Conservation (phyloP, 208 protist species). For the Phytomonas sp. region DNA sequence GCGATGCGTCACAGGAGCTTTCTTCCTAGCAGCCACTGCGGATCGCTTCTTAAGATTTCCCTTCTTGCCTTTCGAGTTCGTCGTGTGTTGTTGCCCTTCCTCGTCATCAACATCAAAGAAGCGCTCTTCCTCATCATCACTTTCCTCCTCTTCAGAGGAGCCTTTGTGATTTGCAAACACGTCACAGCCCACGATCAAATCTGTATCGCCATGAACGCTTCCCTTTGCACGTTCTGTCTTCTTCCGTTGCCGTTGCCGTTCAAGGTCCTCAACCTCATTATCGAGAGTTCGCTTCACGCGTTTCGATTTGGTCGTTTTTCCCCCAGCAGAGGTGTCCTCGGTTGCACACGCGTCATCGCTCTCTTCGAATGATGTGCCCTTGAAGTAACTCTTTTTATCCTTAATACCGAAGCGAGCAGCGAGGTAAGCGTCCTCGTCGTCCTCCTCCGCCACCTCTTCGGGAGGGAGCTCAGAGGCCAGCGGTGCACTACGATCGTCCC, state of each 20-base stretch:
- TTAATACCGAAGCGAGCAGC: slow-evolving; percentile 60
- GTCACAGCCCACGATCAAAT: not conserved
- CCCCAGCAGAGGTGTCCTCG: slow-evolving; percentile 39
- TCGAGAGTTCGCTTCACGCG: slow-evolving; percentile 8
- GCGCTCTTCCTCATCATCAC: not conserved
- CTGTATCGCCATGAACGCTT: not conserved
- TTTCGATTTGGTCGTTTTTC: slow-evolving; percentile 10
- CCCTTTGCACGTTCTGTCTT: slow-evolving; percentile 4
- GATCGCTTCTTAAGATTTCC: not conserved
- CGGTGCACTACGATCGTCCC: slow-evolving; percentile 64
- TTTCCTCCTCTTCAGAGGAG: not conserved
- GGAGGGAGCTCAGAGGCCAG: slow-evolving; percentile 36
- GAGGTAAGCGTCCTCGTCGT: slow-evolving; percentile 73
- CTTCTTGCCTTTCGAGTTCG: not conserved
- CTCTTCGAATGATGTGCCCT: slow-evolving; percentile 60
- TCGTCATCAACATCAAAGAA: slow-evolving; percentile 2
- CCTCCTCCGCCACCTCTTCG: slow-evolving; percentile 33
- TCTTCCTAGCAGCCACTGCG: not conserved
- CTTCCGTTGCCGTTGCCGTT: slow-evolving; percentile 7
- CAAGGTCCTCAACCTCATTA: not conserved
- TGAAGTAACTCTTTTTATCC: slow-evolving; percentile 76
- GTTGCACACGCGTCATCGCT: slow-evolving; percentile 68
- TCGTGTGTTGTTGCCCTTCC: not conserved
- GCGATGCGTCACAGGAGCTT: not conserved
- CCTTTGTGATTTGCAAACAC: not conserved